phyloP scores from a whole-genome alignment of 176 grass and related monocot genomes.

The Alopecurus myosuroides region DNA sequence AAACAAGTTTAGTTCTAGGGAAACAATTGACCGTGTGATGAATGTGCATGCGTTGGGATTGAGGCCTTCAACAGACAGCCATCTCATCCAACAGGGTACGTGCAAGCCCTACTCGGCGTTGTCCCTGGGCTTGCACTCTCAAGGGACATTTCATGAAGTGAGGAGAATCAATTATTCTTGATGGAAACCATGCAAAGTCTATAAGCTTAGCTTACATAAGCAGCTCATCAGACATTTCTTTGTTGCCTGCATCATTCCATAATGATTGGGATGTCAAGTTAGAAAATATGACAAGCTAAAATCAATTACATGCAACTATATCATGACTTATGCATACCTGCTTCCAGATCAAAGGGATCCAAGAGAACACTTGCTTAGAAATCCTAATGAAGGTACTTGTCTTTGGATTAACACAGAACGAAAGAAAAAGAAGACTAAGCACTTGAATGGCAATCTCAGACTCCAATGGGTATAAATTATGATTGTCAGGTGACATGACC shows the following conservation, averaged over 20 bases:
- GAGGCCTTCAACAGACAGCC: too few species aligned
- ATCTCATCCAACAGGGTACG: too few species aligned
- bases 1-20: not conserved
- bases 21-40: too few species aligned
- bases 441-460: conserved; percentile 54
- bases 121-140: too few species aligned
- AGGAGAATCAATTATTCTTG: too few species aligned
- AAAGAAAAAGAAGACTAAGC: conserved; percentile 57
- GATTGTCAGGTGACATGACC: conserved; percentile 42
- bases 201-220: not conserved
- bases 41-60: too few species aligned
- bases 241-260: conserved; percentile 41
- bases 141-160: too few species aligned
- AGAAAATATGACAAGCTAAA: not conserved
- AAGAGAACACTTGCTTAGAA: conserved; percentile 73
- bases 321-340: conserved; percentile 45
- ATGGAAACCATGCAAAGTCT: conserved; percentile 11
- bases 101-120: too few species aligned
- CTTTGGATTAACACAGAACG: conserved; percentile 42
- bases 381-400: conserved; percentile 50
- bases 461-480: conserved; percentile 40
- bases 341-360: conserved; percentile 72
- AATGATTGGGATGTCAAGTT: conserved; percentile 9
- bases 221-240: conserved; percentile 5
- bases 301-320: not conserved